phyloP scores from a whole-genome alignment of 352 stramenopile genomes.

The Phytophthora aleatoria region DNA sequence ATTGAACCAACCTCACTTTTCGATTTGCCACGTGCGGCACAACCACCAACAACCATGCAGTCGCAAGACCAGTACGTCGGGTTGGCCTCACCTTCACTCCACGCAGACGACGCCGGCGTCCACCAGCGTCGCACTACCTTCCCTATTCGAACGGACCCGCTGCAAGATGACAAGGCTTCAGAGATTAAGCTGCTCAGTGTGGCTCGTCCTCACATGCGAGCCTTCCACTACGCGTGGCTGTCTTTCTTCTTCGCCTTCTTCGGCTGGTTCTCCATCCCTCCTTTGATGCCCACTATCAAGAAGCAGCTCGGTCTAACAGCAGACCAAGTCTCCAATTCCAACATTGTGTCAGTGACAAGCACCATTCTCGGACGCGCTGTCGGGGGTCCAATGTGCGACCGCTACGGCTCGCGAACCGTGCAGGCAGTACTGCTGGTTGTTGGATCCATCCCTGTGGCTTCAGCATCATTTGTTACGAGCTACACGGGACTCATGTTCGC shows the following conservation, averaged over 20 bases:
- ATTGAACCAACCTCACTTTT: constrained; percentile 22
- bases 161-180: constrained; percentile 39
- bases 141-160: constrained; percentile 38
- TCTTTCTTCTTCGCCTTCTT: constrained; percentile 96
- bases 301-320: constrained; percentile 81
- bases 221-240: constrained; percentile 93
- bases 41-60: constrained; percentile 16
- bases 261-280: constrained; percentile 94
- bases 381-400: constrained; percentile 92
- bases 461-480: constrained; percentile 81
- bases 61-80: constrained; percentile 22
- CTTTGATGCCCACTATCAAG: constrained; percentile 92
- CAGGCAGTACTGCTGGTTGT: constrained; percentile 80
- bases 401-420: constrained; percentile 86
- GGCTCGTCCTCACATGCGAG: constrained; percentile 89
- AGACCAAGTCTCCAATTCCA: constrained; percentile 90
- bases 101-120: constrained; percentile 43
- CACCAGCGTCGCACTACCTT: constrained; percentile 50
- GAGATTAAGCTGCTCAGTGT: constrained; percentile 43
- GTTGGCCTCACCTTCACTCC: constrained; percentile 21
- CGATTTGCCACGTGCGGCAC: constrained; percentile 16
- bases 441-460: constrained; percentile 85
- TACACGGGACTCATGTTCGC: constrained; percentile 77
- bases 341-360: constrained; percentile 88
- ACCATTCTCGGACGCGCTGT: constrained; percentile 92